These are phyloP conservation scores for Entomortierella beljakovae DNA, from an alignment of 192 early-diverging fungal genomes.

Conservation along the genomic window DNA sequence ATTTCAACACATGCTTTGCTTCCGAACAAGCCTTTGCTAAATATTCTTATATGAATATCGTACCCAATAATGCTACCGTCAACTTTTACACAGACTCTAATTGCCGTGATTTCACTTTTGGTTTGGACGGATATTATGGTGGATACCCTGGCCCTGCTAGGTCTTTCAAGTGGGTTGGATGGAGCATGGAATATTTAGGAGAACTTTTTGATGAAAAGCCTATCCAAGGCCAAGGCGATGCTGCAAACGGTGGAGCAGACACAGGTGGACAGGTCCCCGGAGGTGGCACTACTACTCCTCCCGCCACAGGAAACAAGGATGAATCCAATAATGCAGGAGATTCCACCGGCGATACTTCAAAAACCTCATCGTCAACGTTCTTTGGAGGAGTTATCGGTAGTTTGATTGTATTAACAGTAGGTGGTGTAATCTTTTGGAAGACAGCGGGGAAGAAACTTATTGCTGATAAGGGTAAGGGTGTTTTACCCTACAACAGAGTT, in stretches of 20 bases:
- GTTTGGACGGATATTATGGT: slow-evolving; percentile 46
- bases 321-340: background rate
- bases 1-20: slow-evolving; percentile 34
- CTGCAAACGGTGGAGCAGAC: slow-evolving; percentile 21
- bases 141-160: slow-evolving; percentile 41
- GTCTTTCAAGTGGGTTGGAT: slow-evolving; percentile 46
- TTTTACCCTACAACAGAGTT: slow-evolving; percentile 47
- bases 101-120: slow-evolving; percentile 39
- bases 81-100: slow-evolving; percentile 48
- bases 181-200: slow-evolving; percentile 26
- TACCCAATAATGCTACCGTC: slow-evolving; percentile 44
- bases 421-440: slow-evolving; percentile 53
- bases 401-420: slow-evolving; percentile 25
- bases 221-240: slow-evolving; percentile 41
- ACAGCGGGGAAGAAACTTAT: slow-evolving; percentile 45
- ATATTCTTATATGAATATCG: slow-evolving; percentile 43
- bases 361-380: slow-evolving; percentile 32
- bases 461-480: slow-evolving; percentile 52
- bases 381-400: slow-evolving; percentile 46
- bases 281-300: background rate
- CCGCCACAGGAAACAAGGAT: background rate
- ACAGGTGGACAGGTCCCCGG: slow-evolving; percentile 11
- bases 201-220: slow-evolving; percentile 35
- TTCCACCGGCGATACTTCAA: background rate
- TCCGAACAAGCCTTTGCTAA: slow-evolving; percentile 26